These are phyloP conservation scores for Phymatotrichopsis omnivora DNA, from an alignment of 2,329 filamentous ascomycete genomes.

Conservation along the genomic window DNA sequence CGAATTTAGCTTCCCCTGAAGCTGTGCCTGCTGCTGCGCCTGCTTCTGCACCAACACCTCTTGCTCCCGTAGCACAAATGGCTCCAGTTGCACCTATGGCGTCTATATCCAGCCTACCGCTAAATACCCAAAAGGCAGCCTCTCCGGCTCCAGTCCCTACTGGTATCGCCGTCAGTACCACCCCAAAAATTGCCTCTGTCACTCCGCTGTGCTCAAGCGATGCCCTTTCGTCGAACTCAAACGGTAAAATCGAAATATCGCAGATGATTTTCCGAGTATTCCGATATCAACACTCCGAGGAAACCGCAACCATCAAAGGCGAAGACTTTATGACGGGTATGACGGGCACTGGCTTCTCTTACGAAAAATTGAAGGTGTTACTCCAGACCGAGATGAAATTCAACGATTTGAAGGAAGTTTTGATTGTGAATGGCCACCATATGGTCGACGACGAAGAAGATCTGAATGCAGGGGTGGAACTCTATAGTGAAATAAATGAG, in stretches of 20 bases:
- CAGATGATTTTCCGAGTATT: conserved; percentile 18
- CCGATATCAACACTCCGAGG: conserved; percentile 6
- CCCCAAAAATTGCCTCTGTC: too few relatives aligned
- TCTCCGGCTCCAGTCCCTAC: too few relatives aligned
- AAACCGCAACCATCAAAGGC: not conserved
- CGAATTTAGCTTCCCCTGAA: too few relatives aligned
- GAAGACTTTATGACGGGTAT: not conserved
- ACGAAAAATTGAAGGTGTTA: not conserved
- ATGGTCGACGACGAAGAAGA: conserved; percentile 14
- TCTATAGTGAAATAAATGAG: conserved; percentile 11
- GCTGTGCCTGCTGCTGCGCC: too few relatives aligned
- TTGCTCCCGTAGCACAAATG: too few relatives aligned
- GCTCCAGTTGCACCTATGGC: too few relatives aligned
- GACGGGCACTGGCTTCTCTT: conserved; percentile 10
- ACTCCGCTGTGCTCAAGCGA: too few relatives aligned
- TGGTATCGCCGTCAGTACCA: too few relatives aligned
- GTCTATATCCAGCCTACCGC: too few relatives aligned
- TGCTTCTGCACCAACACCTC: too few relatives aligned
- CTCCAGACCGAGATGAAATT: conserved; percentile 10
- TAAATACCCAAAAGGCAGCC: too few relatives aligned
- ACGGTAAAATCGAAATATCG: conserved; percentile 1
- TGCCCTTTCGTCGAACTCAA: too few relatives aligned
- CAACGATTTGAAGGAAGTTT: conserved; percentile 8
- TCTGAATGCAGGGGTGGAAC: conserved; percentile 9
- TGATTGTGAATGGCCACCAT: conserved; percentile 16